Evolutionary conservation across 2,329 filamentous ascomycete species (phyloP).

Genomic region (Epichloe typhina): DNA sequence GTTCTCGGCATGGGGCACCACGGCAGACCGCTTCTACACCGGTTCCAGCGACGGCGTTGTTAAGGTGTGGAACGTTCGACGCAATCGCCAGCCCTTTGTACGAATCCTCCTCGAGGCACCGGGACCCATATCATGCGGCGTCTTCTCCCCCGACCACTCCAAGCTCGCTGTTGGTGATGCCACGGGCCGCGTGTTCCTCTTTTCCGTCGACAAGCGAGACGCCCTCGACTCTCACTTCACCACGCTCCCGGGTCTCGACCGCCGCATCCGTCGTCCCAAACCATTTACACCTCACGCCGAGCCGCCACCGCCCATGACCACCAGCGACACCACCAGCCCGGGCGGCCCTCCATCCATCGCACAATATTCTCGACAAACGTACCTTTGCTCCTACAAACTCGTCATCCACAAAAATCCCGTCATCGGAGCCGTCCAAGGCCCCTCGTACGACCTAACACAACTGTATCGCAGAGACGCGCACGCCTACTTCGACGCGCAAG

Average conservation of each 20-base stretch:
- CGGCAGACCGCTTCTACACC: slow-evolving; percentile 45
- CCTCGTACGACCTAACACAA: slow-evolving; percentile 31
- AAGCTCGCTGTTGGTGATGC: slow-evolving; percentile 47
- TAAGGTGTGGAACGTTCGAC: slow-evolving; percentile 49
- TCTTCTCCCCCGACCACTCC: slow-evolving; percentile 42
- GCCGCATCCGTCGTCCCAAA: slow-evolving; percentile 30
- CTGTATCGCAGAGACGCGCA: slow-evolving; percentile 38
- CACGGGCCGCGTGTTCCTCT: slow-evolving; percentile 43
- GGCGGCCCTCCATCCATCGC: slow-evolving; percentile 10
- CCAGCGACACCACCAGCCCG: slow-evolving; percentile 1
- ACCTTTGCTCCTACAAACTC: slow-evolving; percentile 28
- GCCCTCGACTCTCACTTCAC: slow-evolving; percentile 21
- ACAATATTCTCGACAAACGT: slow-evolving; percentile 14
- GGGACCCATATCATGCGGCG: slow-evolving; percentile 43
- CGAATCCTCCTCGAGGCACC: slow-evolving; percentile 40
- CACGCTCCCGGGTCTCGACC: slow-evolving; percentile 21
- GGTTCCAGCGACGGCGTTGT: slow-evolving; percentile 50
- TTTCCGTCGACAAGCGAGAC: slow-evolving; percentile 35
- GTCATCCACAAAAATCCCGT: slow-evolving; percentile 28
- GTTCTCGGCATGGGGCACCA: slow-evolving; percentile 48
- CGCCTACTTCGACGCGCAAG: slow-evolving; percentile 25
- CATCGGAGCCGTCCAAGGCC: slow-evolving; percentile 44
- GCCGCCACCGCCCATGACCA: slow-evolving; percentile 24
- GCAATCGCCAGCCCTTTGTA: slow-evolving; percentile 29
- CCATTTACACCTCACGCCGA: slow-evolving; percentile 38